phyloP scores from a whole-genome alignment of 1,139 yeast species.

The Lodderomyces elongisporus region DNA sequence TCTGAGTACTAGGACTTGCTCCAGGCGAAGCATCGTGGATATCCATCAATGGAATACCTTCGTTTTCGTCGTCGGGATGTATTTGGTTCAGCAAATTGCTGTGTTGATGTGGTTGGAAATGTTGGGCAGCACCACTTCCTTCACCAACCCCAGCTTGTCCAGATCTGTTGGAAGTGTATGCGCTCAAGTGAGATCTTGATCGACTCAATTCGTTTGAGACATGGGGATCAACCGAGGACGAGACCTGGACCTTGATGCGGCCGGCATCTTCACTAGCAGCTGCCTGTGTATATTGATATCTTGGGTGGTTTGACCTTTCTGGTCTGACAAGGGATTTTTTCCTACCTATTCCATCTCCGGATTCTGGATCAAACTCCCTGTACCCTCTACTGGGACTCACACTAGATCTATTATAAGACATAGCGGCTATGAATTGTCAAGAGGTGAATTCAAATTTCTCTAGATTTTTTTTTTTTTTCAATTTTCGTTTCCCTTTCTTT shows the following conservation, averaged over 20 bases:
- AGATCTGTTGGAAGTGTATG: constrained; percentile 4
- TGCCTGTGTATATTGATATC: constrained; percentile 69
- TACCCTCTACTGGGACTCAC: constrained; percentile 17
- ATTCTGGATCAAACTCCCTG: constrained; percentile 45
- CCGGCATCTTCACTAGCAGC: constrained; percentile 66
- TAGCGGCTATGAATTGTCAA: too few relatives aligned
- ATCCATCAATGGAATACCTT: constrained; percentile 46
- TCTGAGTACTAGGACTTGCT: constrained; percentile 3
- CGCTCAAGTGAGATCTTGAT: constrained; percentile 11
- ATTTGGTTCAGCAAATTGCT: neutral
- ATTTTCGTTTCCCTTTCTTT: too few relatives aligned
- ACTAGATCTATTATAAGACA: constrained; percentile 12
- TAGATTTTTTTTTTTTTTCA: too few relatives aligned
- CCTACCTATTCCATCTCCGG: constrained; percentile 43
- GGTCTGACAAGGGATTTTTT: constrained; percentile 74
- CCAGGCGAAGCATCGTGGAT: constrained; percentile 18
- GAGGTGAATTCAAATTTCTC: too few relatives aligned
- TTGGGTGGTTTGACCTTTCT: constrained; percentile 73
- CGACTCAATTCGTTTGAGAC: constrained; percentile 12
- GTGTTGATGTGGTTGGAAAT: constrained; percentile 2
- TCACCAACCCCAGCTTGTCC: too few relatives aligned
- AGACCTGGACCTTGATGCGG: constrained; percentile 62
- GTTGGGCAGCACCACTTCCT: too few relatives aligned
- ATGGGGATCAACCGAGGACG: constrained; percentile 71
- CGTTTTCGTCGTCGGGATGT: constrained; percentile 23